phyloP scores from a whole-genome alignment of 305 asterid genomes.

The Fraxinus floribunda region DNA sequence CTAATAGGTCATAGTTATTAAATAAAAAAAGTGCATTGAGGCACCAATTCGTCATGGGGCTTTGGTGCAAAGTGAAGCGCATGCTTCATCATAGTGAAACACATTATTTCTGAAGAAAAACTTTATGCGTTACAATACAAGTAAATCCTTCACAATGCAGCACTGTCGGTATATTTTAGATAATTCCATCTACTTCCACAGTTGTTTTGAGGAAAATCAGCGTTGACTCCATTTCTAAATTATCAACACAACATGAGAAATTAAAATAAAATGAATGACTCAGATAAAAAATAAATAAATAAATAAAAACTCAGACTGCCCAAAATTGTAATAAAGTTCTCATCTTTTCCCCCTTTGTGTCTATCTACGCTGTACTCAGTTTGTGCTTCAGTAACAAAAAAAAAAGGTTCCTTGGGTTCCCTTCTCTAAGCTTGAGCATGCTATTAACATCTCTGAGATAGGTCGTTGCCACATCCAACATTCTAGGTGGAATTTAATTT shows the following conservation, averaged over 20 bases:
- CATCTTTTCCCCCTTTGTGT: background rate
- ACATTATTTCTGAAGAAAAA: background rate
- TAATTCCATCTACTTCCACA: background rate
- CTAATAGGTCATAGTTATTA: background rate
- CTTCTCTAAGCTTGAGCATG: background rate
- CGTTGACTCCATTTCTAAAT: background rate
- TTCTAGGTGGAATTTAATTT: background rate
- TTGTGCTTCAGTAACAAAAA: background rate
- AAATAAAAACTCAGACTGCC: background rate
- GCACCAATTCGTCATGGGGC: background rate
- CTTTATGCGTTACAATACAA: background rate
- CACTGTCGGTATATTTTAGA: background rate
- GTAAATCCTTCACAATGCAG: background rate
- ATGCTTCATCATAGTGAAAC: background rate
- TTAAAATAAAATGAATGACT: background rate
- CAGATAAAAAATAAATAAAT: background rate
- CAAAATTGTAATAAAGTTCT: background rate
- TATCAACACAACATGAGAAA: background rate
- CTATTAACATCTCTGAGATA: background rate
- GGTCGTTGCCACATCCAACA: background rate
- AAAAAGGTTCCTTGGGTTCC: background rate
- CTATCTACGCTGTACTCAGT: background rate
- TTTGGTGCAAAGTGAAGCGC: background rate
- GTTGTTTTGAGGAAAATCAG: background rate
- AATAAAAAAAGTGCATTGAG: background rate